Evolutionary conservation across 768 basidiomycete species (phyloP), one percentile per base, ranked within the genome.

Genomic region (Hypholoma fasciculare): DNA sequence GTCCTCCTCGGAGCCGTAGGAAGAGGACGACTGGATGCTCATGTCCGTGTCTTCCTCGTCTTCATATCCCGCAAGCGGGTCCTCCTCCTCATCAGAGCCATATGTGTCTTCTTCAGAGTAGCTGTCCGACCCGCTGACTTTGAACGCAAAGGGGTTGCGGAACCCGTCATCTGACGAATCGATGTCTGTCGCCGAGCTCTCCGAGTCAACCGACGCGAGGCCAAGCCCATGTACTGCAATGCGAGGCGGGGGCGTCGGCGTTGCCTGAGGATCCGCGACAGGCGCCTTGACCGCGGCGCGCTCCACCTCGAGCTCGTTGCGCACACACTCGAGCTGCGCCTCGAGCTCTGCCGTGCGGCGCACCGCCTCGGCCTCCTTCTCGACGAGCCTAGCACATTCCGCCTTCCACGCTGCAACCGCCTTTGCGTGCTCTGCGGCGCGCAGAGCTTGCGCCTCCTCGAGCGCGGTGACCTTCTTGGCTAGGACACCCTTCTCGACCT

Each of bases 121-220:
- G 52, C 63, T 54, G 42, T 34, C 19, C 54, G 9, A 23, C 19
- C 71, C 73, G 12, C 88, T 86, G 19, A 78, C 75, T 65, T 85
- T 84, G 63, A 87, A 74, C 19, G 80, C 70, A 61, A 82, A 79
- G 40, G 74, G 74, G 48, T 76, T 73, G 43, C 70, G 30, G 30
- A 34, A 34, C 30, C 30, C 67, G 51, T 78, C 82, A 43, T 83
- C 82, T 14, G 75, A 68, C 2, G 71, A 73, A 49, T 64, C 89
- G n/a, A 90, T 87, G 63, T 89, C 88, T 0, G 88, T 89, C 12
- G 74, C 70, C 4, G 87, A 88, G 61, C 82, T 78, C 61, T 80
- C 78, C 1, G 89, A 90, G 63, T 89, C 89, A 12, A 86, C 70
- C 4, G 89, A 89, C 51, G 79, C 71, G 67, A 81, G 76, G 0